Evolutionary conservation across 495 filamentous ascomycete genomes (phyloP).

Genomic region (Tuber indicum): DNA sequence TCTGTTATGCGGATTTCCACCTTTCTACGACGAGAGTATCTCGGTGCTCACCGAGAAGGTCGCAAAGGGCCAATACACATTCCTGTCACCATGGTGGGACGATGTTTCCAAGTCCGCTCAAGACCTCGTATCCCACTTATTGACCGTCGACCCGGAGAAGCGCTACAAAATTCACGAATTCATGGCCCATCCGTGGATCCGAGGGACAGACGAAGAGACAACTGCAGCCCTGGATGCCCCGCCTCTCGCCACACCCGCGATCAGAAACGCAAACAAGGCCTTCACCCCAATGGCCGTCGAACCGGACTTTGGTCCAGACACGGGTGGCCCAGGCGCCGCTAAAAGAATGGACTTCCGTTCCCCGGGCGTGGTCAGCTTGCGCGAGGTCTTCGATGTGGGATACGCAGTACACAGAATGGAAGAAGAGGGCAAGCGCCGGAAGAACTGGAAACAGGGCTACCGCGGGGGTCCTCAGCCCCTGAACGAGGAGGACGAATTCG

Average conservation of each 20-base stretch:
- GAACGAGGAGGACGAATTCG: slow-evolving; percentile 56
- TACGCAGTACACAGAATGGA: slow-evolving; percentile 96
- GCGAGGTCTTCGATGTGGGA: slow-evolving; percentile 94
- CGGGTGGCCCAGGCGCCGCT: slow-evolving; percentile 51
- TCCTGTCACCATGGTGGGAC: slow-evolving; percentile 98
- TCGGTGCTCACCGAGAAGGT: slow-evolving; percentile 97
- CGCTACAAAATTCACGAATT: slow-evolving; percentile 85
- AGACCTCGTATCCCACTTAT: slow-evolving; percentile 85
- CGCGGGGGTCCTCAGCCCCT: slow-evolving; percentile 60
- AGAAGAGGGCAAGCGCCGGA: slow-evolving; percentile 86
- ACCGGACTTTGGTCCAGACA: slow-evolving; percentile 46
- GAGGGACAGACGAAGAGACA: slow-evolving; percentile 65
- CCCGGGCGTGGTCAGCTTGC: slow-evolving; percentile 86
- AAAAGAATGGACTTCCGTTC: slow-evolving; percentile 88
- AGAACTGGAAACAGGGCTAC: slow-evolving; percentile 63
- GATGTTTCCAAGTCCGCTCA: slow-evolving; percentile 94
- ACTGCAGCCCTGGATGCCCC: slow-evolving; percentile 68
- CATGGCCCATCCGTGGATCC: slow-evolving; percentile 86
- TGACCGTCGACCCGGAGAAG: slow-evolving; percentile 87
- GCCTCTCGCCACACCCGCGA: slow-evolving; percentile 63
- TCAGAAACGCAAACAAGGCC: slow-evolving; percentile 49
- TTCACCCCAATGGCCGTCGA: slow-evolving; percentile 44
- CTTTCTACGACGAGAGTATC: slow-evolving; percentile 98
- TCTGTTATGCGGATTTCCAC: slow-evolving; percentile 91
- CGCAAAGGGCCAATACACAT: slow-evolving; percentile 91